These are phyloP conservation scores for Hemisphaericaspora lyxosophila DNA, from an alignment of 1,139 yeast species.

Conservation along the genomic window DNA sequence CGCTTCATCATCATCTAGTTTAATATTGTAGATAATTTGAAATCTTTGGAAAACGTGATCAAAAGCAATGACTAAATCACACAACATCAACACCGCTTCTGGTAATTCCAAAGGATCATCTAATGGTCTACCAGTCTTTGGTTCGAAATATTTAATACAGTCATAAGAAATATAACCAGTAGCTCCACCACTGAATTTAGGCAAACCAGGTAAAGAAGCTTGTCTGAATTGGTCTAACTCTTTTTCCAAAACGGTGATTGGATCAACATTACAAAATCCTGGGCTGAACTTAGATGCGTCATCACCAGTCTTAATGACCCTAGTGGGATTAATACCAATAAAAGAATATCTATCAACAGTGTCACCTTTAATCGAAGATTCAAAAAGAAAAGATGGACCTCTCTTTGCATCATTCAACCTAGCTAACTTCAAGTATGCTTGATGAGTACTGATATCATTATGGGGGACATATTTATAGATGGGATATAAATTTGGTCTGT, in stretches of 20 bases:
- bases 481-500: constrained; percentile 66
- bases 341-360: constrained; percentile 87
- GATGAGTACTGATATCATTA: constrained; percentile 82
- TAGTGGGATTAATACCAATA: constrained; percentile 82
- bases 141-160: constrained; percentile 94
- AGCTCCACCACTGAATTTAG: constrained; percentile 91
- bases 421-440: constrained; percentile 83
- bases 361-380: constrained; percentile 87
- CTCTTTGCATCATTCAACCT: constrained; percentile 62
- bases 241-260: constrained; percentile 67
- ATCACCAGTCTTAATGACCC: constrained; percentile 77
- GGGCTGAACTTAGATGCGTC: constrained; percentile 32
- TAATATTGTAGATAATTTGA: constrained; percentile 82
- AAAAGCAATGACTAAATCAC: constrained; percentile 84
- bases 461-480: constrained; percentile 73
- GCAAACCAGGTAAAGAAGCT: constrained; percentile 77
- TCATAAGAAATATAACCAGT: constrained; percentile 94
- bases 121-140: constrained; percentile 72
- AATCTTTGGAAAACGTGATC: constrained; percentile 93
- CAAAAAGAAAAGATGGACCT: constrained; percentile 76
- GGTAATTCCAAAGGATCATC: constrained; percentile 83
- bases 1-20: constrained; percentile 40
- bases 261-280: constrained; percentile 58
- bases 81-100: constrained; percentile 88
- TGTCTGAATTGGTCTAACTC: constrained; percentile 67